Percentiles rank a stretch among this genome's conserved stretches.
These are phyloP conservation scores for Hypoxylon cercidicola DNA, from an alignment of 495 filamentous ascomycete genomes.

Conservation along the genomic window DNA sequence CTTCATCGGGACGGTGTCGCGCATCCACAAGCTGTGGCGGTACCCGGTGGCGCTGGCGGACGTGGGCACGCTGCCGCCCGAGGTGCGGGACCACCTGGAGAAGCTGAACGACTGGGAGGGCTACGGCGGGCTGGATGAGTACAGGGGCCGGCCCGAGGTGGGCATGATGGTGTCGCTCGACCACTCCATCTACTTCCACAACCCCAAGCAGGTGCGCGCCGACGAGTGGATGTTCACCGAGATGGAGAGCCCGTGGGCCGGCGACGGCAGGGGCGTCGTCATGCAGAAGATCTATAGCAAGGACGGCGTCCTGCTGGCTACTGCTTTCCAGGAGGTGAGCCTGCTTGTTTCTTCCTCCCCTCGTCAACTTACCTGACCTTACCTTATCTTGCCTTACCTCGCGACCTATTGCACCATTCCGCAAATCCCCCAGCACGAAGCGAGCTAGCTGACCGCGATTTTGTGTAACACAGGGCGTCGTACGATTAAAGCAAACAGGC, in stretches of 20 bases:
- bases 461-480: conserved; percentile 57
- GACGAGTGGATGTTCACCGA: conserved; percentile 96
- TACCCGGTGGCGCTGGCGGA: conserved; percentile 57
- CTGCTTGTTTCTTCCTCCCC: too few species aligned
- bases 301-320: conserved; percentile 85
- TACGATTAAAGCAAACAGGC: conserved; percentile 59
- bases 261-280: conserved; percentile 87
- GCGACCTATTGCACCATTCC: too few species aligned
- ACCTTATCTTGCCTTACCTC: too few species aligned
- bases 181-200: conserved; percentile 86
- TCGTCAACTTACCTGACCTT: too few species aligned
- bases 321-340: conserved; percentile 80
- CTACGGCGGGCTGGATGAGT: conserved; percentile 50
- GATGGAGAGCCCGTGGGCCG: conserved; percentile 94
- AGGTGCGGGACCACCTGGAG: conserved; percentile 42
- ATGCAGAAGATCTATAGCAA: conserved; percentile 86
- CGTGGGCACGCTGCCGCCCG: conserved; percentile 44
- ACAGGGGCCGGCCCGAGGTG: conserved; percentile 61
- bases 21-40: conserved; percentile 78
- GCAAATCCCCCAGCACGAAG: too few species aligned
- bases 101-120: conserved; percentile 56
- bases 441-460: not conserved
- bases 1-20: conserved; percentile 88
- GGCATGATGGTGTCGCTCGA: conserved; percentile 98
- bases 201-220: conserved; percentile 77